phyloP scores from a whole-genome alignment of 2,329 filamentous ascomycete genomes.

The Sporothrix curviconia region DNA sequence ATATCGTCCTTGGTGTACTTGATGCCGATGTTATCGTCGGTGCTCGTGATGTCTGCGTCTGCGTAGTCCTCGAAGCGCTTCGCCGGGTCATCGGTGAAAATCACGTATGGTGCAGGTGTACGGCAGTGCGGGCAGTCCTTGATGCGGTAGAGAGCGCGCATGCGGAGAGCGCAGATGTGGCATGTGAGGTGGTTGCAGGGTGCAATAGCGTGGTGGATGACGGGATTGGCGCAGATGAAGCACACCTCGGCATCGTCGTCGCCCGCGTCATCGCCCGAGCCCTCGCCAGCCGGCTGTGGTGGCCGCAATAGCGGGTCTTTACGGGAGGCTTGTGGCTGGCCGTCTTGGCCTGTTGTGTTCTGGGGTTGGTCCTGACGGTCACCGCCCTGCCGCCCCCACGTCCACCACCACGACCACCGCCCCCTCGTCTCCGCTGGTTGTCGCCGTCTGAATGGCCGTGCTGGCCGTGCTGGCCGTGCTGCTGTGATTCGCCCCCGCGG shows the following conservation, averaged over 20 bases:
- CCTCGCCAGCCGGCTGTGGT: constrained; percentile 1
- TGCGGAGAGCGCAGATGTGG: constrained; percentile 86
- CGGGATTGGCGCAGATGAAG: constrained; percentile 92
- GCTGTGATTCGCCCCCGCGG: constrained; percentile 26
- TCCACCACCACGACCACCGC: neutral
- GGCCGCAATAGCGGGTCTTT: constrained; percentile 4
- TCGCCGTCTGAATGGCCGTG: neutral
- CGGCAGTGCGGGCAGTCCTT: constrained; percentile 96
- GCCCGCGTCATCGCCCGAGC: constrained; percentile 10
- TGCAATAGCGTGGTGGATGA: constrained; percentile 80
- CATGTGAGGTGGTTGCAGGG: constrained; percentile 96
- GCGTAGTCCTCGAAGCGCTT: constrained; percentile 84
- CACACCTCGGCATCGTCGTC: constrained; percentile 68
- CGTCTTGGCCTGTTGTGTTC: neutral
- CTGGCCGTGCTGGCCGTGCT: constrained; percentile 15
- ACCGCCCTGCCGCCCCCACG: constrained; percentile 16
- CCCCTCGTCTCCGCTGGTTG: constrained; percentile 8
- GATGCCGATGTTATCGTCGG: constrained; percentile 83
- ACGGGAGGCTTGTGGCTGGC: neutral
- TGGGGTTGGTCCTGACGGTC: neutral
- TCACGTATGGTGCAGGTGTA: constrained; percentile 69
- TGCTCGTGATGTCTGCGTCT: constrained; percentile 63
- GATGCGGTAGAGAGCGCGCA: constrained; percentile 91
- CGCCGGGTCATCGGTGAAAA: constrained; percentile 79
- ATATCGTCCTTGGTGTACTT: constrained; percentile 85